phyloP scores from a whole-genome alignment of 768 basidiomycete species.

The Mycena crocata region DNA sequence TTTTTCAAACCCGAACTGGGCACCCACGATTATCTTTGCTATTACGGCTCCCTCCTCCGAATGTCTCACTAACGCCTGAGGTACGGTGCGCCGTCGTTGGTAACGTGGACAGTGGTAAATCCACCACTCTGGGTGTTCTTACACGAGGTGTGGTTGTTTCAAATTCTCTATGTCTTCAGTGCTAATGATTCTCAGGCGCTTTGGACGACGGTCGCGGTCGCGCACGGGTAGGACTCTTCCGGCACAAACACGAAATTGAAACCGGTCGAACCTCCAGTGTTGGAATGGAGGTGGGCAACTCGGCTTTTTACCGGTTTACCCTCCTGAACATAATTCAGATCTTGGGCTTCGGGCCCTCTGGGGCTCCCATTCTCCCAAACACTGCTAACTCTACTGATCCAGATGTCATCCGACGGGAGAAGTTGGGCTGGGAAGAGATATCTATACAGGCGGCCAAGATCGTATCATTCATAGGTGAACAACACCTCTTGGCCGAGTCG shows the following conservation, averaged over 20 bases:
- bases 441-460: conserved; percentile 91
- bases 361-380: conserved; percentile 82
- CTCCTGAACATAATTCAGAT: conserved; percentile 62
- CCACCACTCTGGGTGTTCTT: conserved; percentile 92
- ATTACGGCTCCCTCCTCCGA: conserved; percentile 80
- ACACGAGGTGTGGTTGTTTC: conserved; percentile 74
- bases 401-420: conserved; percentile 82
- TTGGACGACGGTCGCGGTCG: conserved; percentile 86
- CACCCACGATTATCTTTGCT: conserved; percentile 71
- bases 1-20: conserved; percentile 59
- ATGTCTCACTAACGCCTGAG: conserved; percentile 85
- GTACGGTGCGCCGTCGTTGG: conserved; percentile 97
- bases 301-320: not conserved
- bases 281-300: conserved; percentile 88
- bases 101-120: conserved; percentile 95
- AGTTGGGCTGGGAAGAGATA: conserved; percentile 96
- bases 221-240: conserved; percentile 89
- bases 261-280: conserved; percentile 95
- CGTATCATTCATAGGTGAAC: conserved; percentile 87
- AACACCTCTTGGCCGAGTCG: not conserved
- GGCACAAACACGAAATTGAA: conserved; percentile 98
- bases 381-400: conserved; percentile 65
- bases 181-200: conserved; percentile 57
- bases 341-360: conserved; percentile 84
- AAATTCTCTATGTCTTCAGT: conserved; percentile 2